phyloP scores from a whole-genome alignment of 192 early-diverging fungal species.

The Entomortierella parvispora region DNA sequence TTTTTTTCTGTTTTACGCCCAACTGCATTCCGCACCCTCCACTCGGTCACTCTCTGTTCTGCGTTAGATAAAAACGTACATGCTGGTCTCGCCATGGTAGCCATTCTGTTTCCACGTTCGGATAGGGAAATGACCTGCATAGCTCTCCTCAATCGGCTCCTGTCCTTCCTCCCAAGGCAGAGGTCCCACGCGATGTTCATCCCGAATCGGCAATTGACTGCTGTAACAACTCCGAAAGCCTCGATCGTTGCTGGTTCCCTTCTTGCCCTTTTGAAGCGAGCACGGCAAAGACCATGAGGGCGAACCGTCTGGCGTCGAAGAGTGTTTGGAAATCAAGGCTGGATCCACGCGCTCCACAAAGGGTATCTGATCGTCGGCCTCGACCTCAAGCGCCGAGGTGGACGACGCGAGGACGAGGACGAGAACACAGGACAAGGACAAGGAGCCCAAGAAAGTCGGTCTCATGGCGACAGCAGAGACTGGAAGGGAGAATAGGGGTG shows the following conservation, averaged over 20 bases:
- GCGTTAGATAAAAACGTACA: constrained; percentile 38
- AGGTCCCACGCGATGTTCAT: neutral
- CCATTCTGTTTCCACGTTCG: too few species aligned
- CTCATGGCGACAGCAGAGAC: neutral
- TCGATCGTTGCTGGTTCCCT: neutral
- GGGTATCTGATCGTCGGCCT: too few species aligned
- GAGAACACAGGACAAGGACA: neutral
- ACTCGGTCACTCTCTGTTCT: too few species aligned
- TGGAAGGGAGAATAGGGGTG: neutral
- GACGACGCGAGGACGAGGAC: too few species aligned
- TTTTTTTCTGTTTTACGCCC: too few species aligned
- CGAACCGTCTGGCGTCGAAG: too few species aligned
- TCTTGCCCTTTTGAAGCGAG: neutral
- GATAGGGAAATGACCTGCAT: too few species aligned
- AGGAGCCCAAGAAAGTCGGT: neutral
- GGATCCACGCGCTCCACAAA: too few species aligned
- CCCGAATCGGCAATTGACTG: constrained; percentile 7
- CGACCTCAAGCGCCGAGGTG: too few species aligned
- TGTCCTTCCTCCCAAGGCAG: neutral
- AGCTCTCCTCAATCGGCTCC: too few species aligned
- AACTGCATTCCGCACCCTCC: too few species aligned
- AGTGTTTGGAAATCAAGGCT: too few species aligned
- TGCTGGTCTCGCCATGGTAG: constrained; percentile 47
- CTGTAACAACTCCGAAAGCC: neutral
- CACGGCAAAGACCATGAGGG: neutral